Evolutionary conservation across 2,329 filamentous ascomycete genomes (phyloP), one percentile per base, ranked within the genome.

Genomic region (Dendrostoma leiphaemia): DNA sequence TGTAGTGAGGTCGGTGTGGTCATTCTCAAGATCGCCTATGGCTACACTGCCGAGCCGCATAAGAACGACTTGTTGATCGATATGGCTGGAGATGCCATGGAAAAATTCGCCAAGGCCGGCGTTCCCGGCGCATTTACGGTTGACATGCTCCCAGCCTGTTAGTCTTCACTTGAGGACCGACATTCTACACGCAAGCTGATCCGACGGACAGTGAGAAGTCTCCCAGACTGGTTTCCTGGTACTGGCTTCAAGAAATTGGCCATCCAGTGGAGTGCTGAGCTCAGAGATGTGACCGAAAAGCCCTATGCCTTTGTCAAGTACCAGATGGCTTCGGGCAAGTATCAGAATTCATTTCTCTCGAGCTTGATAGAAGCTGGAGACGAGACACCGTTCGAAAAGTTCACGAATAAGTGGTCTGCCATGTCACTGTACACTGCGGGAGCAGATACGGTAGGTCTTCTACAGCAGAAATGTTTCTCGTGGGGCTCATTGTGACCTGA

Each of bases 51-150:
- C 15, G 63, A 68, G n/a, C 63, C 63, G 1, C 47, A 62, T n/a
- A 59, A 61, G 15, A 13, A 47, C 2, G 70, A 72, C 29, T 61
- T 63, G 2, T 55, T 72, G 5, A 64, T 72, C 3, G 35, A 47
- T 0, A 44, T 70, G 10, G 62, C 67, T 5, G 66, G 69, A 4
- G 48, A 49, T 3, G 65, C 66, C 56, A 64, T 70, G 61, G 43
- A 43, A 7, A 59, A 68, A 13, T 64, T 71, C 40, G 64, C 65
- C 0, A 40, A 51, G 7, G 64, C 68, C 3, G 49, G 62, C 6
- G 59, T 65, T 0, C 70, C 70, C 1, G 49, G 67, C n/a, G 44
- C 60, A 3, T 72, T 69, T 69, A 23, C 59, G 0, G 67, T 71
- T 6, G 69, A 72, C 23, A 59, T 65, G 0, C n/a, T 72, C 0